Conservation (phyloP, 495 filamentous ascomycete genomes). For the Durotheca rogersii region DNA sequence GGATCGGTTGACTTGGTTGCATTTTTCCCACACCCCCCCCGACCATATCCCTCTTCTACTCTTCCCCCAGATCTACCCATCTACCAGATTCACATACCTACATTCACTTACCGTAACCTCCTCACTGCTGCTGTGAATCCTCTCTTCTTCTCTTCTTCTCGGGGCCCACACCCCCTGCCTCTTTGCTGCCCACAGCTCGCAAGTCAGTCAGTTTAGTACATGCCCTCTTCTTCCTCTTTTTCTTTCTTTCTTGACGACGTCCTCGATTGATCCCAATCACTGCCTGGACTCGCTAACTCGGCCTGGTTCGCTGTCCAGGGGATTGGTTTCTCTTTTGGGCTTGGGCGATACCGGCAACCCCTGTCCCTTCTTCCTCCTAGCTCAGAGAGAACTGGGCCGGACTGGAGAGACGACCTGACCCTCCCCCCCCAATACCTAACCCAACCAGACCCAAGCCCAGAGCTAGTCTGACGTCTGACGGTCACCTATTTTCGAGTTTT, state of each 20-base stretch:
- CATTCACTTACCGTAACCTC: no score
- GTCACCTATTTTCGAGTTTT: neutral
- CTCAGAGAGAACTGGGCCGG: conserved; percentile 1
- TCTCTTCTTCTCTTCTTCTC: conserved; percentile 13
- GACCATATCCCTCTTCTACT: conserved; percentile 21
- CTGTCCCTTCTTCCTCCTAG: conserved; percentile 1
- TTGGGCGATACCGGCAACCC: conserved; percentile 7
- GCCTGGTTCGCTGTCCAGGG: conserved; percentile 23
- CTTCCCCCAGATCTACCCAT: conserved; percentile 26
- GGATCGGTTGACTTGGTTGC: conserved; percentile 23
- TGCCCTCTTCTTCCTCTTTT: no score
- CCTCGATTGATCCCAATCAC: conserved; percentile 16
- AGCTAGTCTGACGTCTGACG: conserved; percentile 2
- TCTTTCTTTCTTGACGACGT: no score
- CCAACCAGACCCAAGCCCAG: conserved; percentile 2
- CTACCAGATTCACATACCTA: conserved; percentile 27
- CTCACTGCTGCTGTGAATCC: conserved; percentile 10
- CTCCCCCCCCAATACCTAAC: neutral
- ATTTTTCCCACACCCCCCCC: conserved; percentile 11
- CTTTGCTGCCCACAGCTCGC: neutral
- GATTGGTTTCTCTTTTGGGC: conserved; percentile 32
- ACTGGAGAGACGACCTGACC: neutral
- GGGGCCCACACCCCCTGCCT: conserved; percentile 20
- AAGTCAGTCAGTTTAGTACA: no score
- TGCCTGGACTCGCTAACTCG: conserved; percentile 13